phyloP scores from a whole-genome alignment of 108 stramenopile species.

The Cyclostephanos invisitatus region DNA sequence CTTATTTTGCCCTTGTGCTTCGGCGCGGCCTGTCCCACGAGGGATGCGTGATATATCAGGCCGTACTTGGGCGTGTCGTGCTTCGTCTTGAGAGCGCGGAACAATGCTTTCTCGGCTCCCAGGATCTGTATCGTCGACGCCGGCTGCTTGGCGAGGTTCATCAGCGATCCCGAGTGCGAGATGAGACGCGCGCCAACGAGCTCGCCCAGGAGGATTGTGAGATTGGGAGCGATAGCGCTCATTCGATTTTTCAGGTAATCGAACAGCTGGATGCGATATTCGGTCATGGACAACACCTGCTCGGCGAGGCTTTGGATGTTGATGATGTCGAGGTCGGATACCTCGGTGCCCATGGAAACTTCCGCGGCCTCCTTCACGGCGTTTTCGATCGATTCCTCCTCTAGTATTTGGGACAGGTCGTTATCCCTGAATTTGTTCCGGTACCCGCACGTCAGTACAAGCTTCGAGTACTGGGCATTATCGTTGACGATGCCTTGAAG shows the following conservation, averaged over 20 bases:
- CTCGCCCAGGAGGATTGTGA: slow-evolving; percentile 98
- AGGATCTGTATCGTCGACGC: slow-evolving; percentile 99
- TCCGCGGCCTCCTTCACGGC: slow-evolving; percentile 98
- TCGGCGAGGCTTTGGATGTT: slow-evolving; percentile 93
- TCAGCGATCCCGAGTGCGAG: slow-evolving; percentile 97
- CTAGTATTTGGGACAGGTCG: slow-evolving; percentile 93
- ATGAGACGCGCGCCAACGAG: slow-evolving; percentile 98
- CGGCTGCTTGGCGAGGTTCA: slow-evolving; percentile 99
- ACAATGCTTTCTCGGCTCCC: slow-evolving; percentile 99
- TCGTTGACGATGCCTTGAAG: slow-evolving; percentile 94
- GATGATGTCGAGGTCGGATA: slow-evolving; percentile 92
- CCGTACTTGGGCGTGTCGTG: slow-evolving; percentile 99
- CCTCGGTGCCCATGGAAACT: slow-evolving; percentile 99
- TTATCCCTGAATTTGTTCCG: slow-evolving; percentile 77
- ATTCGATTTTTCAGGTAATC: slow-evolving; percentile 99
- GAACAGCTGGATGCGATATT: slow-evolving; percentile 97
- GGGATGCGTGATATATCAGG: slow-evolving; percentile 99
- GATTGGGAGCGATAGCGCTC: slow-evolving; percentile 99
- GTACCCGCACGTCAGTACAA: slow-evolving; percentile 91
- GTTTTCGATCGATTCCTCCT: slow-evolving; percentile 83
- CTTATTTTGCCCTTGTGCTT: slow-evolving; percentile 99
- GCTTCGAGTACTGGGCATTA: slow-evolving; percentile 95
- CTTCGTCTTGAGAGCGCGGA: slow-evolving; percentile 99
- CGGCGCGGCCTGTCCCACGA: slow-evolving; percentile 98
- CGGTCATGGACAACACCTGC: slow-evolving; percentile 96